A percentile compares a stretch with the other conserved stretches of the same genome.
These are phyloP conservation scores for Geranomyces michiganensis DNA, from an alignment of 192 early-diverging fungal species.

Conservation along the genomic window DNA sequence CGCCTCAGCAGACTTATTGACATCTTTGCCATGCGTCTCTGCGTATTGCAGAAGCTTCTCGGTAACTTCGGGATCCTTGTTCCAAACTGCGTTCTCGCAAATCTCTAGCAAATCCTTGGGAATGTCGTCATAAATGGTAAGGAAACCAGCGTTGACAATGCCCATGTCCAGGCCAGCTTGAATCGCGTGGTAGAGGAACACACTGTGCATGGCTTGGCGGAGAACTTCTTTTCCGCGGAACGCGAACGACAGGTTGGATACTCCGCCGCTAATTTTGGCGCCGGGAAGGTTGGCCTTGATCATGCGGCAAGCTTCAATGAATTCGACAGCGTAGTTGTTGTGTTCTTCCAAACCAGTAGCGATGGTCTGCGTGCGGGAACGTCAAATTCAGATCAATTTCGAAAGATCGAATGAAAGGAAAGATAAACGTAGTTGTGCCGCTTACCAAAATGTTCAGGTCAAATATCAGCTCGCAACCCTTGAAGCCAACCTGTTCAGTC, in stretches of 20 bases:
- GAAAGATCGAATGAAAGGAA: too few relatives aligned
- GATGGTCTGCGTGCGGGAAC: slow-evolving; percentile 61
- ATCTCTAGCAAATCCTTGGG: slow-evolving; percentile 90
- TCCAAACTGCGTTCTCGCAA: slow-evolving; percentile 93
- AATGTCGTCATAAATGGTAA: slow-evolving; percentile 95
- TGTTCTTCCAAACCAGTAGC: slow-evolving; percentile 97
- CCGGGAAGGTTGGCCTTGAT: slow-evolving; percentile 85
- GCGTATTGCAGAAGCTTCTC: slow-evolving; percentile 94
- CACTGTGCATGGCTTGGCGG: slow-evolving; percentile 94
- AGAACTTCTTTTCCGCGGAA: slow-evolving; percentile 93
- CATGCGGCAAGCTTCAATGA: slow-evolving; percentile 73
- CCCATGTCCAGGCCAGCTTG: slow-evolving; percentile 96
- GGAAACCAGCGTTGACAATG: slow-evolving; percentile 95
- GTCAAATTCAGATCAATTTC: too few relatives aligned
- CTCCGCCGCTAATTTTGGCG: slow-evolving; percentile 93
- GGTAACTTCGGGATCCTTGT: slow-evolving; percentile 86
- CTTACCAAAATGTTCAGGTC: slow-evolving; percentile 85
- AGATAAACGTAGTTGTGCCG: too few relatives aligned
- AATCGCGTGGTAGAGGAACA: slow-evolving; percentile 87
- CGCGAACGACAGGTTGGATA: slow-evolving; percentile 97
- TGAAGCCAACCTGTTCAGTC: slow-evolving; percentile 82
- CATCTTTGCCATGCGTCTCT: slow-evolving; percentile 68
- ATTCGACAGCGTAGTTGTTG: slow-evolving; percentile 94
- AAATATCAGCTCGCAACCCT: slow-evolving; percentile 80
- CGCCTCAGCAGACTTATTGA: slow-evolving; percentile 54